Conservation (phyloP, 148 eudicot genomes). For the Talinum fruticosum region DNA sequence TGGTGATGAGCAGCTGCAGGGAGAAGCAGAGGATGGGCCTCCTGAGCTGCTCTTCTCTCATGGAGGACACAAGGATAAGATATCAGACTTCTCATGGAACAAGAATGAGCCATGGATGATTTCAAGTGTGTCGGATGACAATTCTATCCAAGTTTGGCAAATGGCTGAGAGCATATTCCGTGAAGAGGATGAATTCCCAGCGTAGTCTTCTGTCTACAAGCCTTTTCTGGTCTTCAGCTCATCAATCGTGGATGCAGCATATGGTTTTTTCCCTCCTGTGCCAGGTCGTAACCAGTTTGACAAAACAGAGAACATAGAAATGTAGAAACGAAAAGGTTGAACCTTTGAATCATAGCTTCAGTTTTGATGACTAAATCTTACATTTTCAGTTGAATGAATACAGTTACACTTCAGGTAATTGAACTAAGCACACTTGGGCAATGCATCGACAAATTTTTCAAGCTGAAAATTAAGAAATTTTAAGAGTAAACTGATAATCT, state of each 20-base stretch:
- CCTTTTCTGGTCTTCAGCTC: background rate
- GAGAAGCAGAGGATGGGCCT: conserved; percentile 96
- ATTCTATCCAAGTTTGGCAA: conserved; percentile 81
- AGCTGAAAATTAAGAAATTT: too few relatives aligned
- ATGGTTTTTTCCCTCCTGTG: too few relatives aligned
- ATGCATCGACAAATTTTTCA: too few relatives aligned
- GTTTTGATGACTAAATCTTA: too few relatives aligned
- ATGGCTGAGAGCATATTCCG: conserved; percentile 76
- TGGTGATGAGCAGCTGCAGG: conserved; percentile 95
- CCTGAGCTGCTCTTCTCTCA: conserved; percentile 96
- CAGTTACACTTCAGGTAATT: background rate
- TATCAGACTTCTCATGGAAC: conserved; percentile 99
- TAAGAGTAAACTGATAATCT: too few relatives aligned
- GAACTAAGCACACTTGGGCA: background rate
- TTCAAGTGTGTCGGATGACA: conserved; percentile 91
- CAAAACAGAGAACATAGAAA: too few relatives aligned
- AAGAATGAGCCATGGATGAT: conserved; percentile 79
- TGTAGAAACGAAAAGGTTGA: too few relatives aligned
- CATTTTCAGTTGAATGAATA: too few relatives aligned
- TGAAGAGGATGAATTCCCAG: conserved; percentile 59
- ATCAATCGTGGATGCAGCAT: too few relatives aligned
- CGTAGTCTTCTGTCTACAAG: too few relatives aligned
- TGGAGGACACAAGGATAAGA: conserved; percentile 91
- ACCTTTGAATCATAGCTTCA: background rate
- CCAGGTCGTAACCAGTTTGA: too few relatives aligned